These are phyloP conservation scores for Suhomyces tanzawaensis DNA, from an alignment of 805 yeast genomes.

Conservation along the genomic window DNA sequence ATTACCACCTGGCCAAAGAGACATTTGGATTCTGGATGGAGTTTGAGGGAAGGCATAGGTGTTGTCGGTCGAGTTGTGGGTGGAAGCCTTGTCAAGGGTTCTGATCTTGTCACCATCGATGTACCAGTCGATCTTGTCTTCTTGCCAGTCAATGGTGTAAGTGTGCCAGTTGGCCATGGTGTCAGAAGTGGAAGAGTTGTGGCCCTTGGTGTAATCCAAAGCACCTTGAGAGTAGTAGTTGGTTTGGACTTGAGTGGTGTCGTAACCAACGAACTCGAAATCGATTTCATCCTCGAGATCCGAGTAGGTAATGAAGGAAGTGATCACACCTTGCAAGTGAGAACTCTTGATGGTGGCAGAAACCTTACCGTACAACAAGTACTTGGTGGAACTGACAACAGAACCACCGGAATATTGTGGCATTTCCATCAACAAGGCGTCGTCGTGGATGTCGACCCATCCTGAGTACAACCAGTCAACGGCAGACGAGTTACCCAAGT, in stretches of 20 bases:
- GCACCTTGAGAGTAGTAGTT: conserved; percentile 79
- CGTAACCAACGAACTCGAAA: conserved; percentile 79
- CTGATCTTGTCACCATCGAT: conserved; percentile 69
- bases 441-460: conserved; percentile 46
- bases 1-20: conserved; percentile 78
- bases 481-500: conserved; percentile 68
- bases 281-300: conserved; percentile 90
- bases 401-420: conserved; percentile 74
- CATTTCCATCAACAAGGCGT: conserved; percentile 67
- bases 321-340: conserved; percentile 73
- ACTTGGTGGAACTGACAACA: conserved; percentile 73
- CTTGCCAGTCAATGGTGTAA: conserved; percentile 79
- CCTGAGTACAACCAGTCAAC: conserved; percentile 73
- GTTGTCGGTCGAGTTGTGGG: conserved; percentile 61
- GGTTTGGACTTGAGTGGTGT: conserved; percentile 64
- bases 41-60: conserved; percentile 66
- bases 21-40: conserved; percentile 68
- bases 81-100: conserved; percentile 57
- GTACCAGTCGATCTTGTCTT: conserved; percentile 67
- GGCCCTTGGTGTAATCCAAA: conserved; percentile 62
- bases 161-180: conserved; percentile 71
- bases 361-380: conserved; percentile 86
- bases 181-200: conserved; percentile 39
- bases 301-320: conserved; percentile 78
- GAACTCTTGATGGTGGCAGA: conserved; percentile 70